These are phyloP conservation scores for Phellopilus nigrolimitatus DNA, from an alignment of 1,284 basidiomycete genomes.

Conservation along the genomic window DNA sequence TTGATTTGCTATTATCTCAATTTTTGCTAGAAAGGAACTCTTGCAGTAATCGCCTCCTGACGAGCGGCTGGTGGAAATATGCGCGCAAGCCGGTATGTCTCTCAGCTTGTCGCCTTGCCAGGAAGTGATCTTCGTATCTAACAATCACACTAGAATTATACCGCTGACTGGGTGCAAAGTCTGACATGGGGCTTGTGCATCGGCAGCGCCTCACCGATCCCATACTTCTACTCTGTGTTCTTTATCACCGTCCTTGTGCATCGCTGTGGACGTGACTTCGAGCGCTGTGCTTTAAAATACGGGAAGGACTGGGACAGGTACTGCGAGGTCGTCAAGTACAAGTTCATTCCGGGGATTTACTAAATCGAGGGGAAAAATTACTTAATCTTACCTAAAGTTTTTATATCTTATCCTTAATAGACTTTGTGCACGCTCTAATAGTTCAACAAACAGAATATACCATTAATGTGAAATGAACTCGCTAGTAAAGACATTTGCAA, in stretches of 20 bases:
- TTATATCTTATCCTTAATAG: not conserved
- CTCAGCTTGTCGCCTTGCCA: not conserved
- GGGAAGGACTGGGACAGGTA: slow-evolving; percentile 94
- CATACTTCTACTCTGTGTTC: slow-evolving; percentile 94
- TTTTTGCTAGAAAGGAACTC: slow-evolving; percentile 10
- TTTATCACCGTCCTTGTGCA: slow-evolving; percentile 88
- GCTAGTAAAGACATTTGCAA: not conserved
- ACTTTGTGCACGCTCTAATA: not conserved
- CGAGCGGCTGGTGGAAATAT: slow-evolving; percentile 87
- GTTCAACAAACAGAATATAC: not conserved
- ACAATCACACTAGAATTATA: slow-evolving; percentile 57
- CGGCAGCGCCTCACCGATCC: slow-evolving; percentile 81
- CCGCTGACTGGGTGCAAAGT: slow-evolving; percentile 86
- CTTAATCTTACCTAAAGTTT: not conserved
- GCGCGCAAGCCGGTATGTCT: slow-evolving; percentile 80
- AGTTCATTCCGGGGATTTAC: slow-evolving; percentile 81
- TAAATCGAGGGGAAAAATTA: slow-evolving; percentile 23
- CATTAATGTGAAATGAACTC: not conserved
- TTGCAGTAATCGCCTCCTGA: slow-evolving; percentile 71
- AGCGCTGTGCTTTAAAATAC: slow-evolving; percentile 90
- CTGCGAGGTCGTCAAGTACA: slow-evolving; percentile 81
- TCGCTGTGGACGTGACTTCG: slow-evolving; percentile 87
- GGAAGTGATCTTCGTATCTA: slow-evolving; percentile 7
- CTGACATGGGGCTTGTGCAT: slow-evolving; percentile 89
- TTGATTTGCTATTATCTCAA: slow-evolving; percentile 11